Conservation (phyloP, 129 eudicot genomes). For the Dittrichia graveolens region DNA sequence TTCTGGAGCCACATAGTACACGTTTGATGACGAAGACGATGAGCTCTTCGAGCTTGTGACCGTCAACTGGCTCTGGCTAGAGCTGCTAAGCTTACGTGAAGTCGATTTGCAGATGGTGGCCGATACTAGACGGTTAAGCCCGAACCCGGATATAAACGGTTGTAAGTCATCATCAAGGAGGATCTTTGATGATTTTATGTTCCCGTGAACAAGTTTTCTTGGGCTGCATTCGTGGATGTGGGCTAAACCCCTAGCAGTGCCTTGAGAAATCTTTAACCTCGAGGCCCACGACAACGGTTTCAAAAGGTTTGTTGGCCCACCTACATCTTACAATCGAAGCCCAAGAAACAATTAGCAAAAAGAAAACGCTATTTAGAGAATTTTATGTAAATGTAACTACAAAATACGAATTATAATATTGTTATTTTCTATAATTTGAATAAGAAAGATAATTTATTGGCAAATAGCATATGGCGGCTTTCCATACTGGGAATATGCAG, state of each 20-base stretch:
- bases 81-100: constrained; percentile 48
- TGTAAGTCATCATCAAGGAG: constrained; percentile 81
- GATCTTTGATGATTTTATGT: constrained; percentile 82
- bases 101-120: constrained; percentile 43
- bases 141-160: constrained; percentile 83
- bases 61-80: constrained; percentile 37
- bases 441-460: not conserved
- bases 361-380: not conserved
- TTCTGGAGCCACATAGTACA: constrained; percentile 76
- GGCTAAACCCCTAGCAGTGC: constrained; percentile 70
- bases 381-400: not conserved
- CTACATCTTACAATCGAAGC: constrained; percentile 35
- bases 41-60: constrained; percentile 41
- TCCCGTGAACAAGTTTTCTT: constrained; percentile 79
- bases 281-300: constrained; percentile 81
- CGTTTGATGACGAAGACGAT: constrained; percentile 39
- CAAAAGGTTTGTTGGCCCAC: constrained; percentile 64
- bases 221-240: constrained; percentile 96
- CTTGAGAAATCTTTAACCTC: constrained; percentile 74
- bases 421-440: not conserved
- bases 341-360: constrained; percentile 7
- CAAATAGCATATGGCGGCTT: constrained; percentile 8
- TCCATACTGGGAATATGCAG: not conserved
- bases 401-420: not conserved
- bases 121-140: constrained; percentile 64